Evolutionary conservation across 1,284 basidiomycete genomes (phyloP), one percentile per base, ranked within the genome.

Genomic region (Puccinia hordei): DNA sequence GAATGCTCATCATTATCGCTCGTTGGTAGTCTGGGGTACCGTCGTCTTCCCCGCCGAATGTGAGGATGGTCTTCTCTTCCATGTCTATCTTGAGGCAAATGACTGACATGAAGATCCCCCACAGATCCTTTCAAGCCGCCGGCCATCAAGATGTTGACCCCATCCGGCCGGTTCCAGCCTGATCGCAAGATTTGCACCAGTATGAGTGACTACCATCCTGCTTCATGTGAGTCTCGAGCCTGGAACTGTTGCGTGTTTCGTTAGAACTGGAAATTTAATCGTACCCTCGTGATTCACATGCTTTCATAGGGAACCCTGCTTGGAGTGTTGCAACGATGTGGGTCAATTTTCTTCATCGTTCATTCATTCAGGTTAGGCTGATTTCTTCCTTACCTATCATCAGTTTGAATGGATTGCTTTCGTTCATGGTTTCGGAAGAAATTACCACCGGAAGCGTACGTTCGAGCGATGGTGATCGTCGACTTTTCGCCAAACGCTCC

Each of bases 1-100:
- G 38, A 41, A 4, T 41, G 38, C 38, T 41, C 81, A 96, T 94
- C 86, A 91, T 96, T 66, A 95, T 93, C 91, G 15, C 41, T 44
- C 12, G 41, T 46, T 66, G 10, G 27, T 17, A 73, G 71, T 38
- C 59, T 73, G 71, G 71, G 71, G 71, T 33, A 73, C 51, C 2
- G 71, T 73, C 35, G 33, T 57, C 13, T 73, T 73, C 53, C 71
- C 71, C 17, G 17, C 71, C 33, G 51, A 73, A 73, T 73, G 71
- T 73, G 38, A 59, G 71, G 1, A 38, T 73, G 97, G 89, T 95
- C 94, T 41, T 73, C n/a, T 38, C 35, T 73, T 4, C 17, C 19
- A 17, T 51, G 0, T 44, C n/a, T 1, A 15, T 22, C 15, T 24
- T 53, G 27, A 22, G 44, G 9, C 15, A 68, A 68, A 82, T 87